phyloP scores from a whole-genome alignment of 176 grass and related monocot species.

The Avena sativa region DNA sequence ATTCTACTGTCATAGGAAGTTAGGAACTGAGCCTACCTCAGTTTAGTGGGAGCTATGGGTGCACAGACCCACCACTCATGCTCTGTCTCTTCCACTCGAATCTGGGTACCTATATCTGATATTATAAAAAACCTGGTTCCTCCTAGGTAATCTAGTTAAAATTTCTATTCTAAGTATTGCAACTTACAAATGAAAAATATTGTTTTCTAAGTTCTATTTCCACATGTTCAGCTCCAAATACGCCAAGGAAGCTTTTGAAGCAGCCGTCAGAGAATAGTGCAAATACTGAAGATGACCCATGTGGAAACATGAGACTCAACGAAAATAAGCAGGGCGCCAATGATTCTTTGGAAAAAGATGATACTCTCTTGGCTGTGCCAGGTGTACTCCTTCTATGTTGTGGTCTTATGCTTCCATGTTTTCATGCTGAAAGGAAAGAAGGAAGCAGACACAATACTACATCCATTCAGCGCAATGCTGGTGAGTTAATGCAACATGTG shows the following conservation, averaged over 20 bases:
- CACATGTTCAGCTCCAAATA: slow-evolving; percentile 44
- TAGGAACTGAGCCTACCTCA: neutral
- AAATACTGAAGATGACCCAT: slow-evolving; percentile 53
- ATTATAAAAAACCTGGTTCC: neutral
- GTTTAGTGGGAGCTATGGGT: neutral
- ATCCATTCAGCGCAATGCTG: slow-evolving; percentile 52
- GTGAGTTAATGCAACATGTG: slow-evolving; percentile 49
- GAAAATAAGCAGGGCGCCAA: slow-evolving; percentile 47
- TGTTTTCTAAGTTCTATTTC: slow-evolving; percentile 25
- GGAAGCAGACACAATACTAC: slow-evolving; percentile 53
- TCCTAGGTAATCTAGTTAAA: neutral
- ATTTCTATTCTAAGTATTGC: neutral
- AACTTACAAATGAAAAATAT: slow-evolving; percentile 23
- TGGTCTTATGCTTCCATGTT: slow-evolving; percentile 88
- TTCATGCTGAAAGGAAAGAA: slow-evolving; percentile 76
- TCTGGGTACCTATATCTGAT: neutral
- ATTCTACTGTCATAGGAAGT: neutral
- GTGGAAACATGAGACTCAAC: slow-evolving; percentile 37
- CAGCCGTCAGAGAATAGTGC: slow-evolving; percentile 42
- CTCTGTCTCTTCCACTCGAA: neutral
- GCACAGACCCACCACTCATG: slow-evolving; percentile 2
- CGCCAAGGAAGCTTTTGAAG: slow-evolving; percentile 72
- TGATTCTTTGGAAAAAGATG: slow-evolving; percentile 63
- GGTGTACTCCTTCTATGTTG: slow-evolving; percentile 86
- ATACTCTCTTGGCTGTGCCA: slow-evolving; percentile 72